phyloP scores from a whole-genome alignment of 805 yeast genomes.

The Kazachstania africana region DNA sequence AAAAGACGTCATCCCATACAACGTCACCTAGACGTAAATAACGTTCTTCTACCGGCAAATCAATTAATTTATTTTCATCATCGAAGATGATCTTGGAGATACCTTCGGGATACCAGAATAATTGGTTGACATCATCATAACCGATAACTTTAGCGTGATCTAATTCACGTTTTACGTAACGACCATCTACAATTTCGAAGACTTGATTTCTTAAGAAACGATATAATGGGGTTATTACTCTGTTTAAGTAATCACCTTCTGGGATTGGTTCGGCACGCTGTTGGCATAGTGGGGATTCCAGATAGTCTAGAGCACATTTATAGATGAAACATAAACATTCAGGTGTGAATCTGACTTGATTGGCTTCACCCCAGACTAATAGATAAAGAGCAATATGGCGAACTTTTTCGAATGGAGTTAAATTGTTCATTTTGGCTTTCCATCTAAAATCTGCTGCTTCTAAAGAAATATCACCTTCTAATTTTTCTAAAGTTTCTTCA shows the following conservation, averaged over 20 bases:
- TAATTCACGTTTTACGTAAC: conserved; percentile 72
- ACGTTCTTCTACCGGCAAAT: conserved; percentile 82
- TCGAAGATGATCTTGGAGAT: conserved; percentile 72
- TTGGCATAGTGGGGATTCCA: conserved; percentile 81
- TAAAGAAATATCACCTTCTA: conserved; percentile 75
- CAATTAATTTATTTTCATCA: conserved; percentile 83
- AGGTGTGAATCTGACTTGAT: conserved; percentile 85
- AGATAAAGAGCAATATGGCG: conserved; percentile 68
- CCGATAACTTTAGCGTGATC: conserved; percentile 77
- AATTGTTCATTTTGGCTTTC: conserved; percentile 67
- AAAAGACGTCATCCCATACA: conserved; percentile 82
- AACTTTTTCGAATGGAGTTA: conserved; percentile 67
- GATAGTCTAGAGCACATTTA: conserved; percentile 89
- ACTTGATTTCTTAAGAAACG: conserved; percentile 70
- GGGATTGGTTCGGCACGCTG: conserved; percentile 75
- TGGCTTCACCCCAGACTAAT: conserved; percentile 82
- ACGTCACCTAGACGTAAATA: conserved; percentile 84
- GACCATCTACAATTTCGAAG: conserved; percentile 70
- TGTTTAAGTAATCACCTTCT: conserved; percentile 80
- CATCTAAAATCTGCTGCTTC: conserved; percentile 76
- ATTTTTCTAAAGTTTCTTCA: conserved; percentile 45
- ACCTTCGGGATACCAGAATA: conserved; percentile 99
- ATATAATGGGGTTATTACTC: conserved; percentile 86
- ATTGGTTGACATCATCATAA: conserved; percentile 96
- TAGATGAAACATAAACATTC: conserved; percentile 88